Percentiles rank a stretch among this genome's conserved stretches.
Conservation (phyloP, 1,284 basidiomycete genomes). For the Porodaedalea pini region DNA sequence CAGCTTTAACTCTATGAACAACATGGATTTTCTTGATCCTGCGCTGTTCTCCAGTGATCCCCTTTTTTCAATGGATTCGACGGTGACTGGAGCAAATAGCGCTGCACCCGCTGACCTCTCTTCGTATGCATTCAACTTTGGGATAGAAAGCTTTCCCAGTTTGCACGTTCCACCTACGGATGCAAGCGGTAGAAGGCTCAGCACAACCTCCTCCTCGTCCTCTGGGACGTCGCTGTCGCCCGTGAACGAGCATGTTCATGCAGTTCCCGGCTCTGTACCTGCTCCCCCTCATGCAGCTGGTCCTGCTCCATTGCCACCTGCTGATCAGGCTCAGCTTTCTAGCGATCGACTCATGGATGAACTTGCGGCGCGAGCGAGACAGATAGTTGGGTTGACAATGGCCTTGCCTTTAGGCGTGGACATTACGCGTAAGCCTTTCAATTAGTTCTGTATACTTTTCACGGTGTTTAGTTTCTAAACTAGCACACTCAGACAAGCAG, state of each 20-base stretch:
- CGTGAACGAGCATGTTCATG: neutral
- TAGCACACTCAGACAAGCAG: neutral
- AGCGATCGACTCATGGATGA: slow-evolving; percentile 13
- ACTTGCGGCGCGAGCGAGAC: slow-evolving; percentile 13
- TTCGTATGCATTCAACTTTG: slow-evolving; percentile 10
- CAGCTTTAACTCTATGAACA: neutral
- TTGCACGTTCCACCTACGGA: neutral
- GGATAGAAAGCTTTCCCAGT: neutral
- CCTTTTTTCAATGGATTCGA: neutral
- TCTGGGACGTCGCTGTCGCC: neutral
- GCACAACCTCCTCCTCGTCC: slow-evolving; percentile 9
- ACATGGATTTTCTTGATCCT: slow-evolving; percentile 10
- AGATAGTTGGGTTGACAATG: slow-evolving; percentile 19
- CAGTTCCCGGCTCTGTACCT: neutral
- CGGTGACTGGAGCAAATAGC: neutral
- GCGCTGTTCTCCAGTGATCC: slow-evolving; percentile 7
- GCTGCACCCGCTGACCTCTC: neutral
- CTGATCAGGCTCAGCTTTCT: neutral
- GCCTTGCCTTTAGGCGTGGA: slow-evolving; percentile 8
- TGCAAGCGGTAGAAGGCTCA: neutral
- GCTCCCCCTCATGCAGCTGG: neutral
- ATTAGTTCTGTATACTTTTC: no score
- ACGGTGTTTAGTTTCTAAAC: no score
- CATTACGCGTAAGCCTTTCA: slow-evolving; percentile 27
- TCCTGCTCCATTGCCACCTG: neutral